These are phyloP conservation scores for Coriaria nepalensis DNA, from an alignment of 306 rosid species.

Conservation along the genomic window DNA sequence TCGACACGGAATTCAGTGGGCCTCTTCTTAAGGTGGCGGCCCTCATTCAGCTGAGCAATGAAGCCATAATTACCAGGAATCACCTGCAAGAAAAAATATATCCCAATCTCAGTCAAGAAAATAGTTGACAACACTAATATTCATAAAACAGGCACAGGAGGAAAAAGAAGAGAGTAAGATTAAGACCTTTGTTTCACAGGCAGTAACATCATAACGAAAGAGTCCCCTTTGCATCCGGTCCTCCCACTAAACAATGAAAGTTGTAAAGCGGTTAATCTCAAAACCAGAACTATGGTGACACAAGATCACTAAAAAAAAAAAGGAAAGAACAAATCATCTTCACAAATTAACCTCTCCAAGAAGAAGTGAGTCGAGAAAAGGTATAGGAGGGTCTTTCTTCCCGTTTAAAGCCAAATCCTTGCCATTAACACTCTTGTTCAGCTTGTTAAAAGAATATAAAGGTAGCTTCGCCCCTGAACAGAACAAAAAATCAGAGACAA, in stretches of 20 bases:
- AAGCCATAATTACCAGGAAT: conserved; percentile 79
- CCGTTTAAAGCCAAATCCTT: conserved; percentile 20
- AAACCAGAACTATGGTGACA: neutral
- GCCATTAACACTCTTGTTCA: conserved; percentile 17
- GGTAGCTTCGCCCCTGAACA: conserved; percentile 76
- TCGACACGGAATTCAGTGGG: conserved; percentile 91
- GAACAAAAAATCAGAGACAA: neutral
- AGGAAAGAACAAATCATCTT: too few relatives aligned
- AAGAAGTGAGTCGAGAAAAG: conserved; percentile 69
- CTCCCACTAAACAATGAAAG: conserved; percentile 52
- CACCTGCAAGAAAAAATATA: conserved; percentile 32
- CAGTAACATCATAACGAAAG: conserved; percentile 87
- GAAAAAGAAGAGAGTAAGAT: neutral
- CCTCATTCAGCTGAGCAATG: conserved; percentile 92
- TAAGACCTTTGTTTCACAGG: conserved; percentile 81
- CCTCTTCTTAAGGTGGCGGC: conserved; percentile 93
- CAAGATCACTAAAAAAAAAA: neutral
- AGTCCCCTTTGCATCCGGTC: conserved; percentile 86
- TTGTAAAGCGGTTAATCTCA: neutral
- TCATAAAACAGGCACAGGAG: too few relatives aligned
- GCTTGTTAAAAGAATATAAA: conserved; percentile 61
- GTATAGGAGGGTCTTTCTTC: conserved; percentile 44
- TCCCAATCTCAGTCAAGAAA: neutral
- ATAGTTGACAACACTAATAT: neutral
- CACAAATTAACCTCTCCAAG: conserved; percentile 58